A percentile compares a stretch with the other conserved stretches of the same genome.
Conservation (phyloP, 768 basidiomycete genomes). For the Leccinum aurantiacum region DNA sequence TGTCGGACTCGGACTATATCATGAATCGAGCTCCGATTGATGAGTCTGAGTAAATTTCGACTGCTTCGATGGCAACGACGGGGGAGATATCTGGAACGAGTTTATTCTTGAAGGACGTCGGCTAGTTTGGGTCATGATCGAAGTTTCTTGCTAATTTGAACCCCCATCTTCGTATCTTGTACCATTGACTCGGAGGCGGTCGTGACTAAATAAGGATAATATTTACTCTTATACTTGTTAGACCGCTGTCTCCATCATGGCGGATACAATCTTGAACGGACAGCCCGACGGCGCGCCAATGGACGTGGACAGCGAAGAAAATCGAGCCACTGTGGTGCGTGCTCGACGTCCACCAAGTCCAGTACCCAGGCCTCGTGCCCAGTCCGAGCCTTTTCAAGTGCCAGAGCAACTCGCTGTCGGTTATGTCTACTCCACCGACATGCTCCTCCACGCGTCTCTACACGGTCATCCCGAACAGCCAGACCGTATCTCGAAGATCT, state of each 20-base stretch:
- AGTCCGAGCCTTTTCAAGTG: slow-evolving; percentile 33
- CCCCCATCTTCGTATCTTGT: background rate
- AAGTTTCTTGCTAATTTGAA: too few species aligned
- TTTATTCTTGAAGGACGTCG: background rate
- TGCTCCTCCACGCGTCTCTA: slow-evolving; percentile 81
- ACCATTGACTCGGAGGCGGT: background rate
- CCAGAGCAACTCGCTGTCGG: slow-evolving; percentile 51
- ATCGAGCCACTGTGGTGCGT: slow-evolving; percentile 1
- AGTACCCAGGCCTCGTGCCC: slow-evolving; percentile 23
- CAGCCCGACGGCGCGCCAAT: slow-evolving; percentile 24
- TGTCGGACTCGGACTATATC: background rate
- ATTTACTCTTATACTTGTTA: background rate
- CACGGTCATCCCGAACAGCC: slow-evolving; percentile 75
- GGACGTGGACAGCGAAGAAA: slow-evolving; percentile 29
- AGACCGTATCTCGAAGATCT: slow-evolving; percentile 76
- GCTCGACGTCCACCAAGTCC: slow-evolving; percentile 22
- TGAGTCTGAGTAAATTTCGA: background rate
- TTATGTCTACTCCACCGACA: slow-evolving; percentile 82
- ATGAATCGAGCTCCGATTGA: background rate
- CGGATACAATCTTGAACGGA: slow-evolving; percentile 17
- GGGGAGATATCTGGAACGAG: background rate
- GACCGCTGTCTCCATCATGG: background rate
- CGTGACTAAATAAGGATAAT: background rate
- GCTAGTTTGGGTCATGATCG: background rate
- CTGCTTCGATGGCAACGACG: background rate